A percentile compares a stretch with the other conserved stretches of the same genome.
These are phyloP conservation scores for Hyphopichia buzzinii DNA, from an alignment of 1,139 yeast species.

Conservation along the genomic window DNA sequence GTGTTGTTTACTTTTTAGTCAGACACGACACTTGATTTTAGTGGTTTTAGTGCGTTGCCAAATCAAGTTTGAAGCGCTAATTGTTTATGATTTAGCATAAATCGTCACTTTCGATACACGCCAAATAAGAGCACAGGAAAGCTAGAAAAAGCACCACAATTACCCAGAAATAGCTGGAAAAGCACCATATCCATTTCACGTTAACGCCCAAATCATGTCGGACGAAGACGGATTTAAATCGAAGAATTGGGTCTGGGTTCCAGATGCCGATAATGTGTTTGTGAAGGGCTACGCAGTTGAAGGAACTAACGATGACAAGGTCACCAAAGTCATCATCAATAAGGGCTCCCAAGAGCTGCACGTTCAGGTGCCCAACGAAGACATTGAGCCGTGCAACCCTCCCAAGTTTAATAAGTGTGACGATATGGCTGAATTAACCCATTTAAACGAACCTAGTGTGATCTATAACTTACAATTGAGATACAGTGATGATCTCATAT, in stretches of 20 bases:
- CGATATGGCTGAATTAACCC: slow-evolving; percentile 95
- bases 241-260: slow-evolving; percentile 79
- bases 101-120: too few relatives aligned
- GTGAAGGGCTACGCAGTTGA: slow-evolving; percentile 66
- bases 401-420: slow-evolving; percentile 87
- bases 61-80: neutral
- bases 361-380: slow-evolving; percentile 37
- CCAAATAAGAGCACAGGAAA: too few relatives aligned
- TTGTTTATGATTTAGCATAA: neutral
- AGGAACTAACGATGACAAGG: slow-evolving; percentile 29
- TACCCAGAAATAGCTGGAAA: too few relatives aligned
- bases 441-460: slow-evolving; percentile 91
- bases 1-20: slow-evolving; percentile 2
- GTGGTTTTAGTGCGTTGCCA: neutral
- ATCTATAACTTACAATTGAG: slow-evolving; percentile 76
- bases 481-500: slow-evolving; percentile 75
- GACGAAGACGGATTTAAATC: slow-evolving; percentile 51
- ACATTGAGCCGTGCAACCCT: slow-evolving; percentile 76
- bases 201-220: neutral
- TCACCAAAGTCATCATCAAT: slow-evolving; percentile 51
- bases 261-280: slow-evolving; percentile 65
- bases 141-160: too few relatives aligned
- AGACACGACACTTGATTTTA: neutral
- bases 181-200: too few relatives aligned
- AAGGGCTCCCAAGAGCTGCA: slow-evolving; percentile 43